These are phyloP conservation scores for Pneumocystis canis DNA, from an alignment of 1,139 yeast genomes.

Conservation along the genomic window DNA sequence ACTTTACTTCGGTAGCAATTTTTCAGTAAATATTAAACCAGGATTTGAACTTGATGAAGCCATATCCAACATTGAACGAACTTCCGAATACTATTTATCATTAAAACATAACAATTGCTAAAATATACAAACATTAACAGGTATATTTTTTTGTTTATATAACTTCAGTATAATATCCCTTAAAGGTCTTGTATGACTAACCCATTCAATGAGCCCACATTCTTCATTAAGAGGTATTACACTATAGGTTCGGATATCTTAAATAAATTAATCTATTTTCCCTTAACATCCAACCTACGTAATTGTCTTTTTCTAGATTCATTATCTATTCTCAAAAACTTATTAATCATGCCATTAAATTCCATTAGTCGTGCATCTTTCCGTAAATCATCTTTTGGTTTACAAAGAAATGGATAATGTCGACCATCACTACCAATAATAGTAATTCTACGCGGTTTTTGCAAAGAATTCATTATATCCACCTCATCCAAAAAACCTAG, in stretches of 20 bases:
- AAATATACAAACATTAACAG: constrained; percentile 8
- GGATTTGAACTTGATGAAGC: constrained; percentile 9
- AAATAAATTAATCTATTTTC: not conserved
- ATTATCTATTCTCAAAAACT: constrained; percentile 47
- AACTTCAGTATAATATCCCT: constrained; percentile 45
- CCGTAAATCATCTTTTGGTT: constrained; percentile 77
- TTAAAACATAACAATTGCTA: not conserved
- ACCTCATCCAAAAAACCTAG: constrained; percentile 43
- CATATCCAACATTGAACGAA: constrained; percentile 12
- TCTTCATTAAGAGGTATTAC: constrained; percentile 79
- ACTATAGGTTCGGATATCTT: constrained; percentile 59
- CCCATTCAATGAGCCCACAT: constrained; percentile 89
- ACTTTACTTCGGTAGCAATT: constrained; percentile 14
- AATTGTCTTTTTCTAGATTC: constrained; percentile 64
- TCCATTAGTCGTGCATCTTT: constrained; percentile 94
- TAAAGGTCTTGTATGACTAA: constrained; percentile 67
- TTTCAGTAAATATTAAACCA: constrained; percentile 13
- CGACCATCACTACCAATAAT: constrained; percentile 67
- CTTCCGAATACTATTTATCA: constrained; percentile 12
- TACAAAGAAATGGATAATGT: constrained; percentile 60
- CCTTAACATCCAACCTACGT: constrained; percentile 14
- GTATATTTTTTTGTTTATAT: constrained; percentile 27
- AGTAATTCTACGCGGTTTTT: constrained; percentile 68
- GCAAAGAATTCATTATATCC: constrained; percentile 63
- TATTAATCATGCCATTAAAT: constrained; percentile 74